Evolutionary conservation across 805 yeast genomes (phyloP), one percentile per base, ranked within the genome.

Genomic region (Barnettozyma sucrosica): DNA sequence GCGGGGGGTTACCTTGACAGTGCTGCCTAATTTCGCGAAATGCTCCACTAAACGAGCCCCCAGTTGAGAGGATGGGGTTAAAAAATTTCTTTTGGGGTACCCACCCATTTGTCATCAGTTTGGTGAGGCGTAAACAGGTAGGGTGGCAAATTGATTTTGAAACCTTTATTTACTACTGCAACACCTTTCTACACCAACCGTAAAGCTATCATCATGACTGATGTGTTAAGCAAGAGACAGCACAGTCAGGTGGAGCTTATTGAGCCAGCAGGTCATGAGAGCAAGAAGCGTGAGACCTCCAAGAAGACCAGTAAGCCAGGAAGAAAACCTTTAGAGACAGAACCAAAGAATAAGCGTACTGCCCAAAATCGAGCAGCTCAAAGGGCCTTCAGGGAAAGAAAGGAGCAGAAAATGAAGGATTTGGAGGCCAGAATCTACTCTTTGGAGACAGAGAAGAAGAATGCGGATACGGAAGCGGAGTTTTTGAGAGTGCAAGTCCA

Each of bases 291-390:
- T 7, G 58, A 59, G 53, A 32, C 54, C 10, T 55, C 50, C 24
- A 63, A 62, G 54, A 64, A 58, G 53, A 58, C 56, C 7, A 59
- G 62, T 34, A 83, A 81, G 60, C 89, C 93, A 0, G 97, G 96
- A 3, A 75, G 96, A 50, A 89, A 87, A 69, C 90, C 88, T 0
- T 70, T 85, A 45, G 76, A 71, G 14, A 79, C 83, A 8, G 95
- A 89, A 56, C 90, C 95, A 8, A 89, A 85, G 62, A 81, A 80
- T 59, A 92, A 88, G 72, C 75, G 99, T 57, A 89, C 96, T 14
- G 97, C 97, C 2, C 98, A 93, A 68, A 92, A 93, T 66, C 77
- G 98, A 58, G 97, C 97, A 3, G 98, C 98, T n/a, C 99, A 93
- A 67, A 74, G 98, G 47, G 98, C 98, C 7, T 92, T 89, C 67